phyloP scores from a whole-genome alignment of 31 red algal species.

The Bonnemaisonia californica region DNA sequence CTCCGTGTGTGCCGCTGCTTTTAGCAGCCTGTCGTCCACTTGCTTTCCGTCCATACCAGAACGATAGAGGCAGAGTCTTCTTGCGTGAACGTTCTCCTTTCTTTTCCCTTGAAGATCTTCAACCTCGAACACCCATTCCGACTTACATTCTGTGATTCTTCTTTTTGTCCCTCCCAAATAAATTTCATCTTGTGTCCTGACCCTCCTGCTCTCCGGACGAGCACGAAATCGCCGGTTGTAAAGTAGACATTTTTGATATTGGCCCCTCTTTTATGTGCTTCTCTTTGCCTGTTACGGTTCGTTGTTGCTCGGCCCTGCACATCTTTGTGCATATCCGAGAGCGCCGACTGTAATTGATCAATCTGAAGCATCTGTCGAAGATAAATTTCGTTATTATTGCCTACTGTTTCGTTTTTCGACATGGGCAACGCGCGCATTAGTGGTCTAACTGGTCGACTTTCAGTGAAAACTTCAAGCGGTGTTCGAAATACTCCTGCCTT shows the following conservation, averaged over 20 bases:
- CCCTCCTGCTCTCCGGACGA: slow-evolving; percentile 48
- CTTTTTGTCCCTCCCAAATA: no score
- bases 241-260: slow-evolving; percentile 9
- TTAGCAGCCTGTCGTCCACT: neutral
- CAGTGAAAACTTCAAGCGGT: slow-evolving; percentile 45
- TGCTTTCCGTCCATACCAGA: neutral
- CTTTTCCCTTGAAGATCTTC: no score
- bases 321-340: slow-evolving; percentile 26
- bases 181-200: no score
- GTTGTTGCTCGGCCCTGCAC: neutral
- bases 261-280: slow-evolving; percentile 18
- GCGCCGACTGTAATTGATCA: slow-evolving; percentile 12
- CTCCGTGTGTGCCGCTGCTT: neutral
- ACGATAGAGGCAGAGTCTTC: no score
- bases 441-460: slow-evolving; percentile 7
- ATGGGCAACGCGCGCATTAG: slow-evolving; percentile 28
- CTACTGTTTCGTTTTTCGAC: neutral
- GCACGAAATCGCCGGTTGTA: slow-evolving; percentile 26
- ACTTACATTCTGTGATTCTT: no score
- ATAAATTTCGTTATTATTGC: neutral
- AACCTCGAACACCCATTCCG: no score
- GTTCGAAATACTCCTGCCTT: slow-evolving; percentile 3
- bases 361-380: slow-evolving; percentile 29
- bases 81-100: no score
- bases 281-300: neutral